A percentile compares a stretch with the other conserved stretches of the same genome.
phyloP scores from a whole-genome alignment of 345 rosid genomes.

The Arabis hirsuta region DNA sequence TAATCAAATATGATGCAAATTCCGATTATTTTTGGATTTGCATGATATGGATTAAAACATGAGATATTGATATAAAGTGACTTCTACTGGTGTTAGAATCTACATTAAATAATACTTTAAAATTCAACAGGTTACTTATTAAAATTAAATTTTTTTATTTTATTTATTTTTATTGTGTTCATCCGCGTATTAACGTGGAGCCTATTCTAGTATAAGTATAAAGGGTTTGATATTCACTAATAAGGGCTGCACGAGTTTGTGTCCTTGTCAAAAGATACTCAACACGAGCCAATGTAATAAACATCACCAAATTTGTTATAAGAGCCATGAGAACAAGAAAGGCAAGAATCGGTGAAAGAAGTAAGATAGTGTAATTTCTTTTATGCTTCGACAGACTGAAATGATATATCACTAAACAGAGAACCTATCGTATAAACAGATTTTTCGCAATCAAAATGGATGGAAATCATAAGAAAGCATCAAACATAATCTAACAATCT shows the following conservation, averaged over 20 bases:
- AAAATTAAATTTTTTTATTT: no score
- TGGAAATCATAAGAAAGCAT: slow-evolving; percentile 39
- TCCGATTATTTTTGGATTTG: no score
- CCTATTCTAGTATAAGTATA: background rate
- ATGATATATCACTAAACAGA: slow-evolving; percentile 28
- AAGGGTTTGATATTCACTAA: slow-evolving; percentile 25
- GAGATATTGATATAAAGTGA: no score
- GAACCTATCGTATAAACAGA: slow-evolving; percentile 23
- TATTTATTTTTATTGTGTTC: no score
- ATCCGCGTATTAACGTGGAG: no score
- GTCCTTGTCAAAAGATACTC: slow-evolving; percentile 35
- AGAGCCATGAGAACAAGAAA: slow-evolving; percentile 33
- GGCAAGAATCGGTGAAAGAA: slow-evolving; percentile 29
- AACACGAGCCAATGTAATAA: slow-evolving; percentile 28
- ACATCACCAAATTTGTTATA: slow-evolving; percentile 39
- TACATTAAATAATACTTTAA: no score
- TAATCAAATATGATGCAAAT: no score
- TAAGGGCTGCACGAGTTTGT: slow-evolving; percentile 6
- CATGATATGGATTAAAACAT: no score
- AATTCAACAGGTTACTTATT: no score
- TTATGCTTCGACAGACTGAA: slow-evolving; percentile 25
- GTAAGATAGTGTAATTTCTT: slow-evolving; percentile 22
- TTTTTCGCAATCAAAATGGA: slow-evolving; percentile 22
- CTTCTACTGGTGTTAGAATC: no score
- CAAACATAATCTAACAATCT: slow-evolving; percentile 45